These are phyloP conservation scores for Dactylonectria estremocensis DNA, from an alignment of 2,329 filamentous ascomycete species.

Conservation along the genomic window DNA sequence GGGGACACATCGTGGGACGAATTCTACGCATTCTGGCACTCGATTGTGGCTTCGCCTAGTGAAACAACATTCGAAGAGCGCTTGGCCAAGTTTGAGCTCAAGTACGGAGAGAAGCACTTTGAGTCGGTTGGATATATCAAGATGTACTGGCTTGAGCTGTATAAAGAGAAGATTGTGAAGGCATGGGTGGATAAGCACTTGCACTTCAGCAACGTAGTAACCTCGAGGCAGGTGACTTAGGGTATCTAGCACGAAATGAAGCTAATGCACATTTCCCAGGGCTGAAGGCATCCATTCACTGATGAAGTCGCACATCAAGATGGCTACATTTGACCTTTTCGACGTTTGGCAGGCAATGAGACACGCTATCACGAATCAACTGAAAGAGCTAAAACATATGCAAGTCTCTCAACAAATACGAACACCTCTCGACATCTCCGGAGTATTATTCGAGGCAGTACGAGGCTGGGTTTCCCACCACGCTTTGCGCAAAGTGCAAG, in stretches of 20 bases:
- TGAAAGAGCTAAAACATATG: neutral
- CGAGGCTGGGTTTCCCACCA: slow-evolving; percentile 11
- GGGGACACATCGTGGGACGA: neutral
- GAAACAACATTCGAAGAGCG: slow-evolving; percentile 1
- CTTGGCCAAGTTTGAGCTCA: neutral
- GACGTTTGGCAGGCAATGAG: slow-evolving; percentile 7
- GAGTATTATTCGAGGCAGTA: neutral
- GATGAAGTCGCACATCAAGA: neutral
- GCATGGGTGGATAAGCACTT: slow-evolving; percentile 6
- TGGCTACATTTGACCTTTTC: neutral
- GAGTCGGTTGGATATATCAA: neutral
- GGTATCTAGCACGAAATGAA: neutral
- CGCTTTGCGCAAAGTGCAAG: slow-evolving; percentile 1
- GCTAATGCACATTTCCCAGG: neutral
- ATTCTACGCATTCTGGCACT: neutral
- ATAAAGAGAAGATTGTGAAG: neutral
- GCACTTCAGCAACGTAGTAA: neutral
- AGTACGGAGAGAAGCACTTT: neutral
- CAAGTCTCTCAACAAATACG: slow-evolving; percentile 6
- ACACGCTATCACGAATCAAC: neutral
- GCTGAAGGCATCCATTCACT: neutral
- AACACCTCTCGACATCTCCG: slow-evolving; percentile 12
- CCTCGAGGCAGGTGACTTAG: neutral
- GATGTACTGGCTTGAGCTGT: neutral
- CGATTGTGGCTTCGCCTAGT: neutral